Evolutionary conservation across 805 yeast genomes (phyloP).

Genomic region (Candida hispaniensis): DNA sequence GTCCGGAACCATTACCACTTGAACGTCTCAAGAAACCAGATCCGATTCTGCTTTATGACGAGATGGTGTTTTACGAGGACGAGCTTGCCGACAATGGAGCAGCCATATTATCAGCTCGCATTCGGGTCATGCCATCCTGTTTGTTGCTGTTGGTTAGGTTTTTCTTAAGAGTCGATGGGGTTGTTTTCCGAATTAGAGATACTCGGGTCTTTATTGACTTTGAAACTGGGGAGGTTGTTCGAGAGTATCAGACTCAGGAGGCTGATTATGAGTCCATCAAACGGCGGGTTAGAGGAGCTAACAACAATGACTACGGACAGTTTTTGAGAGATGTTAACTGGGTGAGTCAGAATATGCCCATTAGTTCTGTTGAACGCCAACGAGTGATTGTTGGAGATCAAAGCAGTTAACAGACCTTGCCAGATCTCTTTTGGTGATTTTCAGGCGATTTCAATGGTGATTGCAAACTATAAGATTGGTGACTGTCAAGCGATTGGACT

Average conservation of each 20-base stretch:
- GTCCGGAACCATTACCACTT: slow-evolving; percentile 47
- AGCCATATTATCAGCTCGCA: slow-evolving; percentile 61
- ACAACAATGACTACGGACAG: slow-evolving; percentile 60
- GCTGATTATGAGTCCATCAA: slow-evolving; percentile 37
- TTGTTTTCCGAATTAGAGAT: slow-evolving; percentile 71
- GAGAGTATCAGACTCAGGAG: slow-evolving; percentile 71
- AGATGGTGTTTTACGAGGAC: slow-evolving; percentile 81
- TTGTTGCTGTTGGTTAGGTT: slow-evolving; percentile 63
- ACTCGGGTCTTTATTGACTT: slow-evolving; percentile 77
- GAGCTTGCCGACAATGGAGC: slow-evolving; percentile 96
- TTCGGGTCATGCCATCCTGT: slow-evolving; percentile 81
- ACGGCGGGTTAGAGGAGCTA: slow-evolving; percentile 36
- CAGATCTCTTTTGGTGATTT: too few species aligned
- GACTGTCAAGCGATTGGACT: too few species aligned
- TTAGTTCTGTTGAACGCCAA: slow-evolving; percentile 33
- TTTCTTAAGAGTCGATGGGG: slow-evolving; percentile 84
- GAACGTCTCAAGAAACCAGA: slow-evolving; percentile 60
- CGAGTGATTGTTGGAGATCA: slow-evolving; percentile 16
- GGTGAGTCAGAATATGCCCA: slow-evolving; percentile 58
- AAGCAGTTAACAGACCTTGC: too few species aligned
- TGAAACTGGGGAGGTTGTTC: slow-evolving; percentile 46
- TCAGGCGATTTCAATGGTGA: too few species aligned
- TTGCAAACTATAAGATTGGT: too few species aligned
- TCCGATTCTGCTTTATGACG: slow-evolving; percentile 83
- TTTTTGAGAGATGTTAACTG: slow-evolving; percentile 74